These are phyloP conservation scores for Scytalidium sp. DNA, from an alignment of 2,329 filamentous ascomycete species.

Conservation along the genomic window DNA sequence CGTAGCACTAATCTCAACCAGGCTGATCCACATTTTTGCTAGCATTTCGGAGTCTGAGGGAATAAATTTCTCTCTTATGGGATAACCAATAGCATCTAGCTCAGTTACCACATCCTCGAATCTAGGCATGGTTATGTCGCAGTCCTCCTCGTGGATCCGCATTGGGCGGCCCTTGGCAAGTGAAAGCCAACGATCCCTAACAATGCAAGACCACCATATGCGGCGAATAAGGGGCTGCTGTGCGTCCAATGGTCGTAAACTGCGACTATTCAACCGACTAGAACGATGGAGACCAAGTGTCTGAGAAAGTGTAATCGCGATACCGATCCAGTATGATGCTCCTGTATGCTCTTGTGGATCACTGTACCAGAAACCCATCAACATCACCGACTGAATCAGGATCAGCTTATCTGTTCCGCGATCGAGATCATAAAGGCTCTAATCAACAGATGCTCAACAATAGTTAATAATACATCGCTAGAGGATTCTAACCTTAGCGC, in stretches of 20 bases:
- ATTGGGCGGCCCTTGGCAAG: constrained; percentile 36
- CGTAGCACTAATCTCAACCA: constrained; percentile 8
- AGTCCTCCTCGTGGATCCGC: constrained; percentile 35
- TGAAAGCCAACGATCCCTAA: constrained; percentile 38
- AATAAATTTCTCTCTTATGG: constrained; percentile 6
- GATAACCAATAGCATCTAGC: neutral
- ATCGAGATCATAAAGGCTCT: constrained; percentile 29
- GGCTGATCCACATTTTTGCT: constrained; percentile 11
- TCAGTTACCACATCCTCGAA: constrained; percentile 7
- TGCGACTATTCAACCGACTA: constrained; percentile 5
- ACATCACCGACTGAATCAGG: constrained; percentile 38
- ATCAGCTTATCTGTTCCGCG: constrained; percentile 35
- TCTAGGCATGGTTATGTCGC: constrained; percentile 29
- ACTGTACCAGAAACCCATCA: constrained; percentile 40
- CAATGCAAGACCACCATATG: constrained; percentile 38
- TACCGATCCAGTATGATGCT: constrained; percentile 44
- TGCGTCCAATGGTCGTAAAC: neutral
- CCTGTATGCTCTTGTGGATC: constrained; percentile 37
- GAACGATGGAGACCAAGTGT: constrained; percentile 37
- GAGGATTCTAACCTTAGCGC: constrained; percentile 28
- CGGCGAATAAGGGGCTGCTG: constrained; percentile 31
- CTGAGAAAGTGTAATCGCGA: constrained; percentile 39
- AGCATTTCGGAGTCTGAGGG: constrained; percentile 3
- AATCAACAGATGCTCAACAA: neutral
- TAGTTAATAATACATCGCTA: neutral